phyloP scores from a whole-genome alignment of 805 yeast genomes.

The Monosporozyma aquatica region DNA sequence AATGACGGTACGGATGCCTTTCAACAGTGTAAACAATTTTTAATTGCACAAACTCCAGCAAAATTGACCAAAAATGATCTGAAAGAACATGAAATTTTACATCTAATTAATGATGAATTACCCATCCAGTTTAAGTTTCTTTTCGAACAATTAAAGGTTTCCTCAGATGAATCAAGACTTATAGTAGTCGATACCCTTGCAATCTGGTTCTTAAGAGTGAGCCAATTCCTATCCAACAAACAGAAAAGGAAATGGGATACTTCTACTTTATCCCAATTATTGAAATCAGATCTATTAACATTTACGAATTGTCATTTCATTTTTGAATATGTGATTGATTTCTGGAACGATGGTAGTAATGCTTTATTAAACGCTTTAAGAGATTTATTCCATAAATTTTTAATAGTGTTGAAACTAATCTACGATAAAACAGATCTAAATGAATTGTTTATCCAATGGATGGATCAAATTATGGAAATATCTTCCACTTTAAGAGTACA shows the following conservation, averaged over 20 bases:
- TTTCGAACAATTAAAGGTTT: conserved; percentile 5
- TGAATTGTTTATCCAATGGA: conserved; percentile 37
- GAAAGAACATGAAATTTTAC: not conserved
- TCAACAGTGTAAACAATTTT: not conserved
- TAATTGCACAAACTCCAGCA: conserved; percentile 2
- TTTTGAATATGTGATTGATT: conserved; percentile 51
- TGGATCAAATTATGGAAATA: conserved; percentile 34
- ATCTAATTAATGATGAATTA: conserved; percentile 5
- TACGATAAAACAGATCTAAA: conserved; percentile 14
- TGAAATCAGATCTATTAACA: conserved; percentile 6
- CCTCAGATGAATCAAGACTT: conserved; percentile 21
- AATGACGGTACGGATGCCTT: not conserved
- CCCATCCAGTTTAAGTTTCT: conserved; percentile 6
- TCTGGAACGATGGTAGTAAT: conserved; percentile 62
- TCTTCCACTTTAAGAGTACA: conserved; percentile 48
- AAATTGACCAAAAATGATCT: not conserved
- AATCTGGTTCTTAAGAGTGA: conserved; percentile 53
- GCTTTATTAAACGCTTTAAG: conserved; percentile 62
- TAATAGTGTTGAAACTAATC: conserved; percentile 32
- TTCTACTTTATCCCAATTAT: not conserved
- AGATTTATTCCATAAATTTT: conserved; percentile 48
- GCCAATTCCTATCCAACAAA: conserved; percentile 31
- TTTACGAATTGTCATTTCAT: conserved; percentile 26
- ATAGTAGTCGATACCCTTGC: conserved; percentile 50
- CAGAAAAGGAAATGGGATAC: conserved; percentile 7